Conservation (phyloP, 768 basidiomycete genomes). For the Podaxis sp. region DNA sequence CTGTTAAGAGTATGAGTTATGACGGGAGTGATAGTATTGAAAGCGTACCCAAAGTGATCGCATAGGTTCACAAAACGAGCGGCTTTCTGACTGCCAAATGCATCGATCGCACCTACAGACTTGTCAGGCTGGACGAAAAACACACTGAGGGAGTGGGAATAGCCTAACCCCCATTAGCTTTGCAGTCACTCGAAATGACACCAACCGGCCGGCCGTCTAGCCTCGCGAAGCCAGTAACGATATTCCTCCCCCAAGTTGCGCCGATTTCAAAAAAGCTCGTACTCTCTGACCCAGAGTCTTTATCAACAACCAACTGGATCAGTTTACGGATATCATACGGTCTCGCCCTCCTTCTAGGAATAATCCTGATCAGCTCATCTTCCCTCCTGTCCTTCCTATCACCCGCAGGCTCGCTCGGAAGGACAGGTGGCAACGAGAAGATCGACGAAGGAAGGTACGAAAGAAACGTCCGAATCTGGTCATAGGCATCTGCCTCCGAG, state of each 20-base stretch:
- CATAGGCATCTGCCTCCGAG: slow-evolving; percentile 32
- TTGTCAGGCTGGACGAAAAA: not conserved
- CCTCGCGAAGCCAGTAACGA: slow-evolving; percentile 35
- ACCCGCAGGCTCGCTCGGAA: slow-evolving; percentile 1
- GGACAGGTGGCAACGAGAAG: slow-evolving; percentile 28
- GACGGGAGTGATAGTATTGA: not conserved
- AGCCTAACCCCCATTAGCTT: slow-evolving; percentile 30
- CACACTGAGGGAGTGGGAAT: not conserved
- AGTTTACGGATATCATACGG: slow-evolving; percentile 33
- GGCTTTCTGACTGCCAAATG: slow-evolving; percentile 35
- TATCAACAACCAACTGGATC: slow-evolving; percentile 30
- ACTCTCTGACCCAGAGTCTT: slow-evolving; percentile 11
- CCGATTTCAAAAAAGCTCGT: slow-evolving; percentile 36
- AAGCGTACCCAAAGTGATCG: slow-evolving; percentile 33
- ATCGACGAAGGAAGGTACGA: slow-evolving; percentile 38
- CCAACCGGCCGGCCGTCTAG: slow-evolving; percentile 30
- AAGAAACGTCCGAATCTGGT: slow-evolving; percentile 29
- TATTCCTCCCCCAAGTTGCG: slow-evolving; percentile 29
- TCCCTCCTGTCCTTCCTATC: slow-evolving; percentile 28
- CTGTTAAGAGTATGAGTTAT: slow-evolving; percentile 14
- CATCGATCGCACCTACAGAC: slow-evolving; percentile 31
- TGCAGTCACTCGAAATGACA: slow-evolving; percentile 34
- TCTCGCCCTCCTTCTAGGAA: slow-evolving; percentile 30
- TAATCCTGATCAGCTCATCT: slow-evolving; percentile 30
- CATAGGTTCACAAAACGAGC: slow-evolving; percentile 33